phyloP scores from a whole-genome alignment of 176 grass and related monocot genomes.

The Secale cereale region DNA sequence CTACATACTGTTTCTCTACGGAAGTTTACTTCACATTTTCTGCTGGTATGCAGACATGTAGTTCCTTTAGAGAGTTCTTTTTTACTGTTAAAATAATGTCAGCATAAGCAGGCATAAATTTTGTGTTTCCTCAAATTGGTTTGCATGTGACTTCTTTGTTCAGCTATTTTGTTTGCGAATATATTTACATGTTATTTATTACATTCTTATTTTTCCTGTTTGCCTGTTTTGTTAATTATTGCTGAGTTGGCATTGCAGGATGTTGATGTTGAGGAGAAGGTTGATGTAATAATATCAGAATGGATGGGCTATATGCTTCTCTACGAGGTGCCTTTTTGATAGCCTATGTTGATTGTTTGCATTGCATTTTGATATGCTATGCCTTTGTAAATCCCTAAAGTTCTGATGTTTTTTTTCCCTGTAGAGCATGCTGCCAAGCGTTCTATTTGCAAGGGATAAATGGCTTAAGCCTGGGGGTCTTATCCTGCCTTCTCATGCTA shows the following conservation, averaged over 20 bases:
- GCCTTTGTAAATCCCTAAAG: slow-evolving; percentile 21
- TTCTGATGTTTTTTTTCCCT: slow-evolving; percentile 27
- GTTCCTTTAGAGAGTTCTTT: neutral
- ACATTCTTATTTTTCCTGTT: neutral
- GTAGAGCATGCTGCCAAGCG: slow-evolving; percentile 88
- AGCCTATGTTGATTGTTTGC: slow-evolving; percentile 10
- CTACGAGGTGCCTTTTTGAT: slow-evolving; percentile 57
- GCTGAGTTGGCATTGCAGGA: neutral
- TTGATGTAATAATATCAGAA: slow-evolving; percentile 97
- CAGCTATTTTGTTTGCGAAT: neutral
- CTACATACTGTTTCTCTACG: too few relatives aligned
- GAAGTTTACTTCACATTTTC: neutral
- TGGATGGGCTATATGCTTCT: slow-evolving; percentile 99
- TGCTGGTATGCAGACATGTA: neutral
- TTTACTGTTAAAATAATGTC: neutral
- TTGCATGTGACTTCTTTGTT: neutral
- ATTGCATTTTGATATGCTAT: slow-evolving; percentile 6
- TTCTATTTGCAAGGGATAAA: slow-evolving; percentile 94
- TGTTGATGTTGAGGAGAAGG: neutral
- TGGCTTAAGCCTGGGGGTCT: slow-evolving; percentile 95
- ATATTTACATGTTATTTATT: neutral
- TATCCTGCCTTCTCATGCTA: slow-evolving; percentile 95
- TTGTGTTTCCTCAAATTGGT: neutral
- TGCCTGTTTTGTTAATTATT: neutral
- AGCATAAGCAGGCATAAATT: neutral